A percentile compares a stretch with the other conserved stretches of the same genome.
phyloP scores from a whole-genome alignment of 2,329 filamentous ascomycete genomes.

The Pezicula radicicola region DNA sequence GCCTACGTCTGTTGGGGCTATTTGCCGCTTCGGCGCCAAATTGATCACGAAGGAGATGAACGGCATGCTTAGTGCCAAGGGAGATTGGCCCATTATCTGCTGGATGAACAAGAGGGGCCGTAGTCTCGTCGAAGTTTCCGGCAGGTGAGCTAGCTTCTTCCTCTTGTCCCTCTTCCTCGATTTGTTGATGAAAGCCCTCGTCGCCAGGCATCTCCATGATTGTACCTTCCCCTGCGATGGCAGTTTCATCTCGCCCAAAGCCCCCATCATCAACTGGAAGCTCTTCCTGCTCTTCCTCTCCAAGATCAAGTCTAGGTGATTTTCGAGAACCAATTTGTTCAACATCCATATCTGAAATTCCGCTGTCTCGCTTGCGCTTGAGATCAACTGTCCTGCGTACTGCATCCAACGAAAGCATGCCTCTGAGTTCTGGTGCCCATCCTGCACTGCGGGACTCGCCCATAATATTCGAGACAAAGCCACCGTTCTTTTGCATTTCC shows the following conservation, averaged over 20 bases:
- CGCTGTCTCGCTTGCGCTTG: slow-evolving; percentile 92
- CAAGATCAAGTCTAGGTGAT: slow-evolving; percentile 63
- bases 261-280: slow-evolving; percentile 45
- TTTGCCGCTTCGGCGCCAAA: slow-evolving; percentile 73
- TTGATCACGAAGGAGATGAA: slow-evolving; percentile 86
- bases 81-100: slow-evolving; percentile 85
- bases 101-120: slow-evolving; percentile 71
- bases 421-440: slow-evolving; percentile 91
- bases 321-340: slow-evolving; percentile 58
- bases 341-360: slow-evolving; percentile 74
- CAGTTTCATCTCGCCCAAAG: slow-evolving; percentile 40
- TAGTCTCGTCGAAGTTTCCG: slow-evolving; percentile 76
- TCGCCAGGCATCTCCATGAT: slow-evolving; percentile 63
- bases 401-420: slow-evolving; percentile 84
- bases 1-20: slow-evolving; percentile 69
- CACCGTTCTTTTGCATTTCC: slow-evolving; percentile 87
- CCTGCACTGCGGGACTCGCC: slow-evolving; percentile 72
- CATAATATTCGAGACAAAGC: slow-evolving; percentile 84
- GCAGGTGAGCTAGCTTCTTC: slow-evolving; percentile 38
- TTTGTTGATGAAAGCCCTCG: slow-evolving; percentile 37
- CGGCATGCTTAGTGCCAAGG: slow-evolving; percentile 89
- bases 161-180: slow-evolving; percentile 44
- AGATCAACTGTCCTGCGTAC: slow-evolving; percentile 74
- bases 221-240: slow-evolving; percentile 52
- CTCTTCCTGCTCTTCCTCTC: slow-evolving; percentile 58